Evolutionary conservation across 2,329 filamentous ascomycete species (phyloP).

Genomic region (Pyrenochaeta sp.): DNA sequence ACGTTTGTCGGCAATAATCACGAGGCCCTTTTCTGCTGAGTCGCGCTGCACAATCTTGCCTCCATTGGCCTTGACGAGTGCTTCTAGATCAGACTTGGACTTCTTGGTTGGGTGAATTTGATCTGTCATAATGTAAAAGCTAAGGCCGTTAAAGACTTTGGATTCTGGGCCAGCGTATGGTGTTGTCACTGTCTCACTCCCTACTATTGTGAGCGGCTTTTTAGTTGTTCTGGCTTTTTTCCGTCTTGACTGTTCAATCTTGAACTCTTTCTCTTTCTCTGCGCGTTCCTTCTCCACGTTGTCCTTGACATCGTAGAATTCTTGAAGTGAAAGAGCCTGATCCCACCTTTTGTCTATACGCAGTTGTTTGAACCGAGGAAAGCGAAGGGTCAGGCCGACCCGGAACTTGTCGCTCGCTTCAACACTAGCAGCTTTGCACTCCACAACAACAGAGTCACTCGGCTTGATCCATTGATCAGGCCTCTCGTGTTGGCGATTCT

Average conservation of each 20-base stretch:
- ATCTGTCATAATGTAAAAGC: slow-evolving; percentile 86
- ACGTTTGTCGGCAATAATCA: slow-evolving; percentile 81
- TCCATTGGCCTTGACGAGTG: slow-evolving; percentile 82
- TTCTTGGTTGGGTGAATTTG: slow-evolving; percentile 74
- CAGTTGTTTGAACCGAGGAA: slow-evolving; percentile 86
- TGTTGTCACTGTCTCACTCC: slow-evolving; percentile 61
- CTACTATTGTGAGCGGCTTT: slow-evolving; percentile 77
- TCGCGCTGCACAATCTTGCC: slow-evolving; percentile 81
- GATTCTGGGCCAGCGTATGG: slow-evolving; percentile 67
- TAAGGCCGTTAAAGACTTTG: slow-evolving; percentile 76
- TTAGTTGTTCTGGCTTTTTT: slow-evolving; percentile 68
- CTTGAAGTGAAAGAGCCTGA: slow-evolving; percentile 77
- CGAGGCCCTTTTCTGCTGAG: slow-evolving; percentile 66
- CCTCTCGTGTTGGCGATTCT: slow-evolving; percentile 75
- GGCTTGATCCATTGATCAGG: slow-evolving; percentile 96
- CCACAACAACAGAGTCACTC: slow-evolving; percentile 84
- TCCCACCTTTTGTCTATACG: slow-evolving; percentile 87
- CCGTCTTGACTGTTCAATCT: slow-evolving; percentile 72
- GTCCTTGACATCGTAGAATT: slow-evolving; percentile 76
- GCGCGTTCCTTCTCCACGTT: slow-evolving; percentile 74
- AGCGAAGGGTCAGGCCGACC: slow-evolving; percentile 79
- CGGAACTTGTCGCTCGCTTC: slow-evolving; percentile 80
- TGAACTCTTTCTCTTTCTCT: slow-evolving; percentile 74
- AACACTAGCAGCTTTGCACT: slow-evolving; percentile 86
- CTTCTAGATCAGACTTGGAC: slow-evolving; percentile 80